Base-by-base conservation (phyloP, 306 rosid species). In the Luffa acutangula region DNA sequence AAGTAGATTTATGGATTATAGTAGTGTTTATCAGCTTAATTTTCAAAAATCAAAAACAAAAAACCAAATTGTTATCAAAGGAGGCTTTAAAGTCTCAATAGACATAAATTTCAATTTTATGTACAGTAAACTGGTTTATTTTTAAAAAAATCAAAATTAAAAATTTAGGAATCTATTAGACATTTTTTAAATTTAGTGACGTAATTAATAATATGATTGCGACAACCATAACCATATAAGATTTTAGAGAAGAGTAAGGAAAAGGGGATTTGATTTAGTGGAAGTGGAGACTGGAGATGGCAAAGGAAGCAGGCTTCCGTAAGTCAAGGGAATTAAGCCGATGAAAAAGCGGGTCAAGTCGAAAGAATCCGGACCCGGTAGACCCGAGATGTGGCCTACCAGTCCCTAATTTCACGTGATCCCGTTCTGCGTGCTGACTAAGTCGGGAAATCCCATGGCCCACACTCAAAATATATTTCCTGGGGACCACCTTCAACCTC, bases 371-470 rank as follows among this genome's bases (percentile, higher is more conserved):
- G 53, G 73, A 78, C 51, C 71, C 73, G n/a, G 71, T 78, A 78
- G 71, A 78, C 58, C 81, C 81, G 74, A 60, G 3, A 1, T 1
- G 6, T 60, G 74, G 33, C 60, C 74, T 34, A 78, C 81, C 60
- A 42, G 9, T 46, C 81, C 81, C 70, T 62, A 63, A 78, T 78
- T 78, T 78, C 73, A 78, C 75, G 75, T 78, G 81, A 78, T 60
- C 60, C 81, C 81, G 48, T 78, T 78, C 60, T 45, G 58, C 18
- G 58, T 62, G 34, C 81, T 78, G 62, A 78, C 81, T 48, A 62
- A 60, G 60, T 78, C 3, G 34, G 59, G 5, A 33, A 59, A 59
- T 45, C 66, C 17, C 13, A 18, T 67, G 84, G 81, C 81, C 87
- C 87, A 85, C 83, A 5, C 48, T 9, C 54, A 12, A 81, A 49